phyloP scores from a whole-genome alignment of 495 filamentous ascomycete species.

The Penicillium ucsense region DNA sequence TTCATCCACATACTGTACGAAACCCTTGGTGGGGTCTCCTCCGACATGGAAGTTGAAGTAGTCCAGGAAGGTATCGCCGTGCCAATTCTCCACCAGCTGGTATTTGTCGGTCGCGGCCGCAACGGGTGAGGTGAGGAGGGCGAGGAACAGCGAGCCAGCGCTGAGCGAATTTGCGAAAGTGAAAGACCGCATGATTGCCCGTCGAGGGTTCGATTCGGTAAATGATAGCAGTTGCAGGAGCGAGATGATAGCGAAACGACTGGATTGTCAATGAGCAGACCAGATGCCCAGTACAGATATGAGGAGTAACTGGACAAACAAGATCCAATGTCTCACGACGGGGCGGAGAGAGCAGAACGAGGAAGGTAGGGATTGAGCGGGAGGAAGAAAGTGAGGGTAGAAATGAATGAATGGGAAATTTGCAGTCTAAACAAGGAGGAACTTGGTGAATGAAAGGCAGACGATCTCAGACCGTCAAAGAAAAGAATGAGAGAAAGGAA shows the following conservation, averaged over 20 bases:
- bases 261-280: neutral
- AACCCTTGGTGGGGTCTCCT: conserved; percentile 61
- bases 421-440: neutral
- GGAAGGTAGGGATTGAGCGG: neutral
- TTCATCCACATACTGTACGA: conserved; percentile 55
- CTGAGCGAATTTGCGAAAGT: conserved; percentile 8
- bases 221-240: too few species aligned
- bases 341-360: neutral
- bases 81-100: conserved; percentile 34
- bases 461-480: conserved; percentile 17
- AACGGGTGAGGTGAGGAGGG: conserved; percentile 10
- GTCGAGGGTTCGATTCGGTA: neutral
- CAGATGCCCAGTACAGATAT: neutral
- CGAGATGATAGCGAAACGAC: neutral
- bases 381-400: neutral
- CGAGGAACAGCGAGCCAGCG: conserved; percentile 22
- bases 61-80: conserved; percentile 40
- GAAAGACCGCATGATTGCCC: conserved; percentile 12
- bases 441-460: conserved; percentile 4
- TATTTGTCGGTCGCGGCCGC: conserved; percentile 20
- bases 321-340: neutral
- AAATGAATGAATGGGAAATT: neutral
- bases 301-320: too few species aligned
- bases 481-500: conserved; percentile 11
- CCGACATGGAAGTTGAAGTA: conserved; percentile 40